Conservation (phyloP, 2,329 filamentous ascomycete genomes). For the Phialophora tarda region DNA sequence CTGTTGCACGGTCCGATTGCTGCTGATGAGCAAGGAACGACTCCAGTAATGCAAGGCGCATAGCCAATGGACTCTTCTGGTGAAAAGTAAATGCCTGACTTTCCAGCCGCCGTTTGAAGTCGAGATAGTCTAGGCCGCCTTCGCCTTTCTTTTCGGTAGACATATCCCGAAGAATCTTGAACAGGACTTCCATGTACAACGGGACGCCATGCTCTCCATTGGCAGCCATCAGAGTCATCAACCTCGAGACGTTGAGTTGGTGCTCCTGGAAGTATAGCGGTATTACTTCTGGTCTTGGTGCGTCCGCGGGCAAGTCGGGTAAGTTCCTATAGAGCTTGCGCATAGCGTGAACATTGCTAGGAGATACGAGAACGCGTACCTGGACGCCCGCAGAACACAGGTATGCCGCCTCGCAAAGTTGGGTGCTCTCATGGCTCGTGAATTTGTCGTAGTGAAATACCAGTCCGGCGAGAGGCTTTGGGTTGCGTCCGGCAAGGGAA, state of each 20-base stretch:
- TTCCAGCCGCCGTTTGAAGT: constrained; percentile 50
- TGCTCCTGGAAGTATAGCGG: constrained; percentile 55
- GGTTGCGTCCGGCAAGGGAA: constrained; percentile 61
- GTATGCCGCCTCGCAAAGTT: constrained; percentile 62
- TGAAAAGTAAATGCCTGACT: constrained; percentile 50
- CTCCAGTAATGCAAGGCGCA: constrained; percentile 67
- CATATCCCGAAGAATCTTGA: constrained; percentile 59
- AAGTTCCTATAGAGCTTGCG: constrained; percentile 50
- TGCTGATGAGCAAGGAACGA: constrained; percentile 61
- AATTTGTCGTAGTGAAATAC: constrained; percentile 70
- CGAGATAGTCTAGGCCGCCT: constrained; percentile 52
- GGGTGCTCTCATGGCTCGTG: constrained; percentile 46
- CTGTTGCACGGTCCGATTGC: constrained; percentile 24
- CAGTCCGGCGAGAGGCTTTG: constrained; percentile 62
- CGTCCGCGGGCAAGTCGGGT: constrained; percentile 41
- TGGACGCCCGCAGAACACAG: constrained; percentile 56
- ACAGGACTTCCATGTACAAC: constrained; percentile 59
- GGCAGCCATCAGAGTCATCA: constrained; percentile 63
- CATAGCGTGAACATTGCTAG: constrained; percentile 54
- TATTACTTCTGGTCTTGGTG: constrained; percentile 50
- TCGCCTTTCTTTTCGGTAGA: constrained; percentile 47
- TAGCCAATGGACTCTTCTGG: constrained; percentile 62
- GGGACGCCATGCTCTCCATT: constrained; percentile 51
- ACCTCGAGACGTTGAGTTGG: constrained; percentile 59
- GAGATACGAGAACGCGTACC: constrained; percentile 60